Evolutionary conservation across 495 filamentous ascomycete genomes (phyloP), one percentile per base, ranked within the genome.

Genomic region (Chaetomium tenue): DNA sequence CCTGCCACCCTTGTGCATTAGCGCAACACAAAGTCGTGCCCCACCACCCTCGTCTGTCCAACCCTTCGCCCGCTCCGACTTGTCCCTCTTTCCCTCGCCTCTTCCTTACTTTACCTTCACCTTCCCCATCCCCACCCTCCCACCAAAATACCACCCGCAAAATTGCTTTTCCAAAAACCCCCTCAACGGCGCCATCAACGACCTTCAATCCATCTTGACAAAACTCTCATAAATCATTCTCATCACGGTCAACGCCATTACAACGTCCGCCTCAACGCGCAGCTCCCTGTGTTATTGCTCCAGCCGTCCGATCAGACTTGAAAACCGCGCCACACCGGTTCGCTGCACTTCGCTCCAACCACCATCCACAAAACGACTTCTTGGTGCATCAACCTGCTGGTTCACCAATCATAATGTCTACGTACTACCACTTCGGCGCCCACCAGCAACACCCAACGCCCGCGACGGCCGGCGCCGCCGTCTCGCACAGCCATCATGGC

Each of bases 401-500:
- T 30, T 53, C 16, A 25, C 65, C 61, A 56, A 67, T 66, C 66
- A 88, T 76, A 76, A 92, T 93, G 89, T 91, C 91, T 74, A 84
- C 86, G 72, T 91, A 88, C 77, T 87, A 87, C 75, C 81, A 84
- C 71, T 90, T 86, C 81, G 87, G 88, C 75, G 79, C 84, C 62
- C 84, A 81, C 68, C 80, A 85, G 69, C 85, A 86, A 66, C 86
- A 88, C 66, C 87, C 86, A 75, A 79, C 82, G 71, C 74, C 83
- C 75, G 79, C 81, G 69, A 76, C 73, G 73, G 75, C 79, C 68
- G 75, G 74, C 68, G 70, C 80, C 68, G 70, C 80, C n/a, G 76
- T 82, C 40, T 83, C 86, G 59, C 86, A 89, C 75, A 87, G 84
- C 75, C 89, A 94, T 76, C 91, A 95, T 78, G 88, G 86, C 74